Percentiles rank a stretch among this genome's conserved stretches.
These are phyloP conservation scores for Lachancea dasiensis DNA, from an alignment of 805 yeast genomes.

Conservation along the genomic window DNA sequence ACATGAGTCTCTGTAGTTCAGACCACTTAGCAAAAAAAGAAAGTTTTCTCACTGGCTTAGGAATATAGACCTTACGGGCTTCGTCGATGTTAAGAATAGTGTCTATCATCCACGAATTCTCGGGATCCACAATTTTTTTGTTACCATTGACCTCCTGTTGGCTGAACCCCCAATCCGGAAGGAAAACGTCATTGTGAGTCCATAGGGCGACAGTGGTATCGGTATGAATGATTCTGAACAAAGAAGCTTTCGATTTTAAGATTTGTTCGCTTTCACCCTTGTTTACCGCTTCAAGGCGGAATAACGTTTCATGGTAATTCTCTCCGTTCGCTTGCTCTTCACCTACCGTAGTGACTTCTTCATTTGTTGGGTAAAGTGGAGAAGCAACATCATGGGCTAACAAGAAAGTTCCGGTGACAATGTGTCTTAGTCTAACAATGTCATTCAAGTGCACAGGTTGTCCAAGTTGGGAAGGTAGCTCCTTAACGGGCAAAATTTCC, in stretches of 20 bases:
- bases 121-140: constrained; percentile 63
- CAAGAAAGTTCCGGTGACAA: constrained; percentile 70
- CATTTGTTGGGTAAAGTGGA: constrained; percentile 85
- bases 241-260: constrained; percentile 60
- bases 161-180: constrained; percentile 92
- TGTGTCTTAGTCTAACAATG: constrained; percentile 71
- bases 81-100: constrained; percentile 61
- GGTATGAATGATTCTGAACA: constrained; percentile 68
- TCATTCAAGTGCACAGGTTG: constrained; percentile 65
- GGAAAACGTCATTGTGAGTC: constrained; percentile 75
- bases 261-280: constrained; percentile 43
- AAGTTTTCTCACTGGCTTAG: constrained; percentile 53
- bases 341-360: constrained; percentile 76
- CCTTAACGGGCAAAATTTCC: constrained; percentile 68
- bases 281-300: constrained; percentile 59
- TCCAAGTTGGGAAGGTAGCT: constrained; percentile 36
- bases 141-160: constrained; percentile 96
- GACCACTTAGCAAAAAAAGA: constrained; percentile 84
- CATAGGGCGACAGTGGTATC: constrained; percentile 90
- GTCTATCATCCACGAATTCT: constrained; percentile 74
- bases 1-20: constrained; percentile 85
- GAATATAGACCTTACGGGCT: constrained; percentile 53
- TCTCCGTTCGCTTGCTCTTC: constrained; percentile 51
- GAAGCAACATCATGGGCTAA: constrained; percentile 96
- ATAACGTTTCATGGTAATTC: constrained; percentile 68